Base-by-base conservation (phyloP, 2,329 filamentous ascomycete genomes). In the Emmonsia crescens region DNA sequence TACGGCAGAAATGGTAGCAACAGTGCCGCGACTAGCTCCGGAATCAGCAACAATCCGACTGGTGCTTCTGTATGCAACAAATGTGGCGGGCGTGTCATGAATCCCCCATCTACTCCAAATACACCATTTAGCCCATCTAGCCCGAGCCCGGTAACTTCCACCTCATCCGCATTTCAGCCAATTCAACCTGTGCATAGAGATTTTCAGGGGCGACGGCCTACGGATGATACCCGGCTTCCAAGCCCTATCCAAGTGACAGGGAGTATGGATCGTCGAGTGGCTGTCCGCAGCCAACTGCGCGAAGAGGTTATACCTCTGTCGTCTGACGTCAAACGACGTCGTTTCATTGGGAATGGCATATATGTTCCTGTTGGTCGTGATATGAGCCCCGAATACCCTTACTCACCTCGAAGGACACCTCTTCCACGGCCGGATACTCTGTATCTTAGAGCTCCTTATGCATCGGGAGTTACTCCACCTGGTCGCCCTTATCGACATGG, bases 251-350 rank as follows among this genome's bases (percentile, higher is more conserved):
- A 69, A 31, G 62, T 70, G 16, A 67, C 66, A 3, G 64, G 56
- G 10, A 71, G 66, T 14, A 57, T 61, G 24, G 70, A 72, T 4
- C 61, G 66, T 31, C 67, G 66, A 46, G 56, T 48, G 19, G 38
- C 65, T 27, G 60, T 66, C 46, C 71, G 68, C 16, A 66, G 65
- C 24, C 67, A 69, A 33, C 66, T 71, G 46, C 71, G 67, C 60
- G 72, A 74, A 61, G 68, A 75, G 61, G 66, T 62, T 62, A 67
- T 64, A 24, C 78, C 77, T 57, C 76, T 79, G 59, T 79, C 80
- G 2, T 78, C 80, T 10, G 85, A 88, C 60, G 73, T 76, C 33
- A 89, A 89, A 70, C 82, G 86, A 61, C 83, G 87, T 27, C 82
- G 86, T 44, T 82, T 82, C 68, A 83, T 82, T 64, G 77, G 76